Base-by-base conservation (phyloP, 352 stramenopile genomes). In the Phytophthora hibernalis region DNA sequence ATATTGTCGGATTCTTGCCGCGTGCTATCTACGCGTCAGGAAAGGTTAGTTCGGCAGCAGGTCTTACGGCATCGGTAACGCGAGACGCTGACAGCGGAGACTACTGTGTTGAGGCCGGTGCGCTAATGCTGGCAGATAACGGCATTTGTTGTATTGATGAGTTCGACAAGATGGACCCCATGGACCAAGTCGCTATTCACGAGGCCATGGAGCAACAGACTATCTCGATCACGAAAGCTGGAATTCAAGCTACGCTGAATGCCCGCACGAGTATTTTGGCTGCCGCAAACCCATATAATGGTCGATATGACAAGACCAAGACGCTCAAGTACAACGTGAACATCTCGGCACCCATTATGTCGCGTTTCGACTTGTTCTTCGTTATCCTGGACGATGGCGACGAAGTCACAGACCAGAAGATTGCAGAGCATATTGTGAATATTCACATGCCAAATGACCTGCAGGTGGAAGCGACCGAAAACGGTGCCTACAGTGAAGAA, bases 131-230 rank as follows among this genome's bases (percentile, higher is more conserved):
- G 12, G 97, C 98, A 1, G 98, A 99, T 83, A 98, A 96, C 43
- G 98, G 98, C 10, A 98, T 99, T 79, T 99, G 97, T 77, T 98
- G 95, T 65, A 99, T 99, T 79, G 98, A 99, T 75, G 98, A 99
- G 76, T 99, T 98, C 60, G 95, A 98, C 71, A 99, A 98, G 79
- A 99, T 99, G 97, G 96, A 99, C 40, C 92, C 98, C 57, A 80
- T 83, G 61, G 97, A 99, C 72, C 91, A 98, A 64, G 99, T 98
- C 10, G 97, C 98, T 4, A 99, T 99, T 70, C 98, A 99, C 85
- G 96, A 99, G 70, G 98, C 99, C 6, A 99, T 99, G 98, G 98
- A 99, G 81, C 97, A 99, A 75, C 98, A 99, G 80, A 99, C 97
- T 13, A 98, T 99, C 33, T 91, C 82, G 3, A 99, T 99, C 59